phyloP scores from a whole-genome alignment of 2,329 filamentous ascomycete species.

The Nectriaceae sp. region DNA sequence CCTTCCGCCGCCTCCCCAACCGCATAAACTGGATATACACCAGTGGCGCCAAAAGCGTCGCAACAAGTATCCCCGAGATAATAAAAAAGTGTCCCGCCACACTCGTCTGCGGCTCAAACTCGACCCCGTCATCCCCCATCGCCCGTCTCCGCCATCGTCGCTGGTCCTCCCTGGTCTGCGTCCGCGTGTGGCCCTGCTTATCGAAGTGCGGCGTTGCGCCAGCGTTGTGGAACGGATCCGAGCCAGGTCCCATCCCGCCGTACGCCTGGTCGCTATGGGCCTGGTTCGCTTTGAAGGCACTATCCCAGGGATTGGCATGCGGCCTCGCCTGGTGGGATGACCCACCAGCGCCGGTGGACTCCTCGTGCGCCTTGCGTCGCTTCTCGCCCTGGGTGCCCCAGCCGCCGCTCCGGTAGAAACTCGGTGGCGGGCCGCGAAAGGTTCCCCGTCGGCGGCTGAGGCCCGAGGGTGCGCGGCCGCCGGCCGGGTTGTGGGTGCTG shows the following conservation, averaged over 20 bases:
- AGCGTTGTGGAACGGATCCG: conserved; percentile 47
- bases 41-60: conserved; percentile 49
- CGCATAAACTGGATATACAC: conserved; percentile 41
- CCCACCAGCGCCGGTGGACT: conserved; percentile 35
- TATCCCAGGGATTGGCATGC: conserved; percentile 24
- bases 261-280: conserved; percentile 9
- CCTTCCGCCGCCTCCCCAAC: conserved; percentile 32
- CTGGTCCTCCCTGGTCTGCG: conserved; percentile 66
- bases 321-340: conserved; percentile 5
- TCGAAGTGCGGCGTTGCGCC: conserved; percentile 78
- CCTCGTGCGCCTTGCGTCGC: conserved; percentile 54
- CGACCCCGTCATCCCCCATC: conserved; percentile 40
- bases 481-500: conserved; percentile 63
- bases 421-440: conserved; percentile 85
- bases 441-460: conserved; percentile 73
- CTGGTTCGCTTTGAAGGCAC: conserved; percentile 18
- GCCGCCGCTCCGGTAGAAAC: conserved; percentile 81
- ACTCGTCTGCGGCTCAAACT: conserved; percentile 44
- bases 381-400: conserved; percentile 70
- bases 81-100: conserved; percentile 50
- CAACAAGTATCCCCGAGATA: conserved; percentile 48
- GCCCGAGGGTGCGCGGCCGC: conserved; percentile 77
- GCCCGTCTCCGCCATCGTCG: conserved; percentile 40
- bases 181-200: conserved; percentile 68
- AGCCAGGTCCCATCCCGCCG: conserved; percentile 62